Conservation (phyloP, 192 early-diverging fungal species). For the Haplosporangium gracile region DNA sequence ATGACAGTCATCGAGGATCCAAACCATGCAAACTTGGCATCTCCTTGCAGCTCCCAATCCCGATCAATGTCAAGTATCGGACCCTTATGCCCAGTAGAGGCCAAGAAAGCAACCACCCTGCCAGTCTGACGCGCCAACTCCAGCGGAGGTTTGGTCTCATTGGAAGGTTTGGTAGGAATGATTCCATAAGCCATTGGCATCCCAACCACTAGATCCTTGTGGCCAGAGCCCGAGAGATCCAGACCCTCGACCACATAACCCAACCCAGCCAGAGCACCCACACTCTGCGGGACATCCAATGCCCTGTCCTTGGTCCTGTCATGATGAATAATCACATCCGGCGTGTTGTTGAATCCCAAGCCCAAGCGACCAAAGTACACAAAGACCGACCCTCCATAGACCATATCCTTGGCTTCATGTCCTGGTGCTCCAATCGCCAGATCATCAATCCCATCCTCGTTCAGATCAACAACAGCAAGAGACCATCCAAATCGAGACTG, state of each 20-base stretch:
- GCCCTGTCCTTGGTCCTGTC: constrained; percentile 14
- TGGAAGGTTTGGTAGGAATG: constrained; percentile 9
- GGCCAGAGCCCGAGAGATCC: constrained; percentile 76
- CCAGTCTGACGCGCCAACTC: constrained; percentile 26
- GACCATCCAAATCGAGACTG: constrained; percentile 81
- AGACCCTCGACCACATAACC: constrained; percentile 64
- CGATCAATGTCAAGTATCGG: constrained; percentile 28
- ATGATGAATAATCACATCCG: constrained; percentile 62
- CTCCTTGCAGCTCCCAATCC: constrained; percentile 46
- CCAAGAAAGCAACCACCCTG: constrained; percentile 31
- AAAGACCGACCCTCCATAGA: constrained; percentile 68
- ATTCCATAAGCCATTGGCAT: constrained; percentile 62
- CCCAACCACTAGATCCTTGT: constrained; percentile 74
- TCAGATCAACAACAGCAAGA: constrained; percentile 83
- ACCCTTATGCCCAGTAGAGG: constrained; percentile 14
- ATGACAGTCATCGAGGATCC: constrained; percentile 27
- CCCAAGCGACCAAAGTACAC: constrained; percentile 74
- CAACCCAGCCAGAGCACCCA: constrained; percentile 48
- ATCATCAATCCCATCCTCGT: constrained; percentile 90
- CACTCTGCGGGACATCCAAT: neutral
- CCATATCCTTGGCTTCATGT: constrained; percentile 46
- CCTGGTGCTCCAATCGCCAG: constrained; percentile 79
- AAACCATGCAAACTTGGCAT: constrained; percentile 37
- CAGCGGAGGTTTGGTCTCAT: neutral
- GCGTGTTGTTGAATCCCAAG: constrained; percentile 59